A percentile compares a stretch with the other conserved stretches of the same genome.
phyloP scores from a whole-genome alignment of 148 eudicot species.

The Tetragonia tetragonoides region DNA sequence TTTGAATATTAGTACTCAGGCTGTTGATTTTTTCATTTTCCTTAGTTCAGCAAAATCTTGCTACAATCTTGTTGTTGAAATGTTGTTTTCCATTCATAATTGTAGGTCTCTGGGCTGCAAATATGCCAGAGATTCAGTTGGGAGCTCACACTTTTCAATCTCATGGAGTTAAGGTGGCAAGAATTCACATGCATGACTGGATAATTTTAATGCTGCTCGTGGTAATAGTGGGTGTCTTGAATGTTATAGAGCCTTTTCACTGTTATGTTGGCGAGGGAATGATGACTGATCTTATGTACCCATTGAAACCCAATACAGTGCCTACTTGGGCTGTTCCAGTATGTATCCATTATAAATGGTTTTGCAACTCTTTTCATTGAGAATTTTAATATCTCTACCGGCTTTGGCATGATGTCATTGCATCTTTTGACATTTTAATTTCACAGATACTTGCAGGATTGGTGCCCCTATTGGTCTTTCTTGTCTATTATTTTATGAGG shows the following conservation, averaged over 20 bases:
- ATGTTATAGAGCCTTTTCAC: slow-evolving; percentile 78
- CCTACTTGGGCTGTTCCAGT: slow-evolving; percentile 94
- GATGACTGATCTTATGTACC: slow-evolving; percentile 86
- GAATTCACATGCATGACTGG: slow-evolving; percentile 81
- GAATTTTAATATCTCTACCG: no score
- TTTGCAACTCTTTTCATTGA: not conserved
- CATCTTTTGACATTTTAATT: slow-evolving; percentile 34
- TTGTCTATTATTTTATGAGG: slow-evolving; percentile 62
- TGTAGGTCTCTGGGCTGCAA: not conserved
- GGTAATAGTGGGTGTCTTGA: slow-evolving; percentile 49
- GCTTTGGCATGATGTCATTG: slow-evolving; percentile 6
- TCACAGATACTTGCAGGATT: slow-evolving; percentile 41
- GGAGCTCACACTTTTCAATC: slow-evolving; percentile 66
- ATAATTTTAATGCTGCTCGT: slow-evolving; percentile 68
- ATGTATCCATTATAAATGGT: slow-evolving; percentile 17
- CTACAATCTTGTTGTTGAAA: no score
- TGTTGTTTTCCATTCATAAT: no score
- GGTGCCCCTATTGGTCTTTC: slow-evolving; percentile 66
- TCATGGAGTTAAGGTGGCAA: slow-evolving; percentile 77
- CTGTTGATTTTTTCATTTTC: no score
- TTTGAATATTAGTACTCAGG: no score
- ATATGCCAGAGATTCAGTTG: slow-evolving; percentile 42
- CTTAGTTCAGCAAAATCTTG: no score
- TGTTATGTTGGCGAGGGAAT: slow-evolving; percentile 79
- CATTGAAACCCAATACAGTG: slow-evolving; percentile 71